Evolutionary conservation across 345 rosid genomes (phyloP).

Genomic region (Euphorbia lathyris): DNA sequence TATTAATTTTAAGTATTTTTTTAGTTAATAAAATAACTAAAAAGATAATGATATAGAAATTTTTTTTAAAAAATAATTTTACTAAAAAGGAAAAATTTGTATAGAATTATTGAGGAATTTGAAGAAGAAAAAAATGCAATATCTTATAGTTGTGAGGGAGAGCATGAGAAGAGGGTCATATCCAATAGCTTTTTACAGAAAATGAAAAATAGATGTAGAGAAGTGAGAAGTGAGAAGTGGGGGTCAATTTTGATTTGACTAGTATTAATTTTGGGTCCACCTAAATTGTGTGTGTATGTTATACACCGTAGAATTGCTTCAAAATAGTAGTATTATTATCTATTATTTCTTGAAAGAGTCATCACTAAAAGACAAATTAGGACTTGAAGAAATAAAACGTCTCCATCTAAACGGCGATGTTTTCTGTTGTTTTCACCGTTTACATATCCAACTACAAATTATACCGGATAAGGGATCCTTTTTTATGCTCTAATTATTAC

Average conservation of each 20-base stretch:
- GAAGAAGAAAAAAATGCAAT: background rate
- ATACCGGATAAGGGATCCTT: no score
- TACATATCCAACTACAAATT: background rate
- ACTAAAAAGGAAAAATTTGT: no score
- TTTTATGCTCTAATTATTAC: no score
- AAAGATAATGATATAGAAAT: no score
- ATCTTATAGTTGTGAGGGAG: background rate
- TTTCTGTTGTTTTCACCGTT: slow-evolving; percentile 10
- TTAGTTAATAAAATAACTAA: no score
- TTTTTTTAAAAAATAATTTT: no score
- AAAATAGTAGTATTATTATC: background rate
- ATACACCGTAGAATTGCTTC: background rate
- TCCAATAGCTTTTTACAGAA: background rate
- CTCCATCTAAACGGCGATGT: slow-evolving; percentile 14
- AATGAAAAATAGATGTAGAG: background rate
- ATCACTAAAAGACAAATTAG: slow-evolving; percentile 25
- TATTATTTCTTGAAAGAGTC: slow-evolving; percentile 3
- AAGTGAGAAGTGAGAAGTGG: background rate
- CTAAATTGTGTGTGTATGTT: background rate
- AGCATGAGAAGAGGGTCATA: background rate
- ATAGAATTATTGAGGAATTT: no score
- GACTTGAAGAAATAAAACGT: slow-evolving; percentile 6
- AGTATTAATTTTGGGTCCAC: background rate
- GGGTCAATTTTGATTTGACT: slow-evolving; percentile 2
- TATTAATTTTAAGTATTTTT: no score